Evolutionary conservation across 495 filamentous ascomycete species (phyloP).

Genomic region (Hypoxylon perforatum): DNA sequence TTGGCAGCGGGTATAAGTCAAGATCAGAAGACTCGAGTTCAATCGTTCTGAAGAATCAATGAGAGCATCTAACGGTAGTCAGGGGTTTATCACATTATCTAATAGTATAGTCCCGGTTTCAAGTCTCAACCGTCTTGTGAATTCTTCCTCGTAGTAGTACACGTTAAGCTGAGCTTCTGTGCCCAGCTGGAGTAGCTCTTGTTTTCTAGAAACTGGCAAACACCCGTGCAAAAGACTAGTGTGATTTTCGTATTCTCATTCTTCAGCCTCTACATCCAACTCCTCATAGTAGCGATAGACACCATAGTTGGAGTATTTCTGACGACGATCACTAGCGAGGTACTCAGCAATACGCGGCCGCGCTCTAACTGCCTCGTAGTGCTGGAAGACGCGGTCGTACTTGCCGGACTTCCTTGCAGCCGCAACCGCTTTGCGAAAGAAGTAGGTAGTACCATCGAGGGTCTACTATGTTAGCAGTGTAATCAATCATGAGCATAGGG

Average conservation of each 20-base stretch:
- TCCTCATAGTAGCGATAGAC: slow-evolving; percentile 67
- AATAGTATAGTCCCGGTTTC: not conserved
- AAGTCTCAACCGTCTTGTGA: not conserved
- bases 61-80: not conserved
- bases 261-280: slow-evolving; percentile 49
- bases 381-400: slow-evolving; percentile 54
- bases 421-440: slow-evolving; percentile 66
- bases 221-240: not conserved
- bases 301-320: slow-evolving; percentile 55
- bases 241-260: not conserved
- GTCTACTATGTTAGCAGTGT: slow-evolving; percentile 7
- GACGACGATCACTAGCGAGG: slow-evolving; percentile 61
- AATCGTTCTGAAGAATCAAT: not conserved
- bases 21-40: not conserved
- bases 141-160: not conserved
- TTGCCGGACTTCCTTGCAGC: slow-evolving; percentile 50
- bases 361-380: slow-evolving; percentile 59
- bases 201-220: not conserved
- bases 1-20: no score
- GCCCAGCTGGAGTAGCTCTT: not conserved
- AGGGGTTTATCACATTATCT: no score
- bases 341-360: slow-evolving; percentile 60
- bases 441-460: slow-evolving; percentile 54
- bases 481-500: not conserved
- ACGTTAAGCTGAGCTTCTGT: not conserved